Conservation (phyloP, 1,284 basidiomycete genomes). For the Polyporus tsugae region DNA sequence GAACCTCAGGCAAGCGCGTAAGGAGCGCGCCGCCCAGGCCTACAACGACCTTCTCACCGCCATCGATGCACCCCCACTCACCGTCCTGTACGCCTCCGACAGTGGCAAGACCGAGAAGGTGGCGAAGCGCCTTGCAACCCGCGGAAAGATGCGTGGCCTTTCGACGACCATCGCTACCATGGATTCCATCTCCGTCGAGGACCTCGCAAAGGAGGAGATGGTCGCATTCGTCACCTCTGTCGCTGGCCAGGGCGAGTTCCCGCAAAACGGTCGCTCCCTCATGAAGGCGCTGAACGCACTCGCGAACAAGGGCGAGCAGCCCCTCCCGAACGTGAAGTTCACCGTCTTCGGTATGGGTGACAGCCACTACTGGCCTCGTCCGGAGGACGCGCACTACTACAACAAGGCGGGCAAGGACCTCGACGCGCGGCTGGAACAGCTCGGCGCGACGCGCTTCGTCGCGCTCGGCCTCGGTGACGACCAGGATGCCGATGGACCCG, state of each 20-base stretch:
- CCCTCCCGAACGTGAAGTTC: conserved; percentile 73
- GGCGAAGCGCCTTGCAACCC: conserved; percentile 86
- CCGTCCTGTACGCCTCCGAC: conserved; percentile 93
- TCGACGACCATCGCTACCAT: conserved; percentile 77
- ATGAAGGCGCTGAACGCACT: conserved; percentile 88
- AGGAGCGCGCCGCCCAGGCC: conserved; percentile 84
- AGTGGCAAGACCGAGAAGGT: conserved; percentile 96
- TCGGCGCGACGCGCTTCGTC: conserved; percentile 80
- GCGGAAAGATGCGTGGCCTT: conserved; percentile 89
- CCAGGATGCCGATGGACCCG: conserved; percentile 95
- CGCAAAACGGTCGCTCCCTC: conserved; percentile 94
- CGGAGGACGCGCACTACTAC: conserved; percentile 97
- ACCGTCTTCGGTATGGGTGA: conserved; percentile 97
- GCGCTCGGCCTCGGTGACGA: conserved; percentile 93
- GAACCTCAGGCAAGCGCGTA: conserved; percentile 85
- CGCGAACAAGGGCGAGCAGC: conserved; percentile 60
- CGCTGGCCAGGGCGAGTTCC: conserved; percentile 99
- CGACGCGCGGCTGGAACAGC: conserved; percentile 76
- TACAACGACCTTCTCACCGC: conserved; percentile 88
- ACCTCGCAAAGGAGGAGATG: conserved; percentile 80
- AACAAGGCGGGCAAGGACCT: conserved; percentile 97
- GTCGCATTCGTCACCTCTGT: conserved; percentile 92
- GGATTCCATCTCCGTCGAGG: conserved; percentile 83
- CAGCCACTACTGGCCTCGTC: conserved; percentile 98
- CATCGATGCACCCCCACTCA: conserved; percentile 90